Base-by-base conservation (phyloP, 2,329 filamentous ascomycete species). In the Parastagonospora nodorum region DNA sequence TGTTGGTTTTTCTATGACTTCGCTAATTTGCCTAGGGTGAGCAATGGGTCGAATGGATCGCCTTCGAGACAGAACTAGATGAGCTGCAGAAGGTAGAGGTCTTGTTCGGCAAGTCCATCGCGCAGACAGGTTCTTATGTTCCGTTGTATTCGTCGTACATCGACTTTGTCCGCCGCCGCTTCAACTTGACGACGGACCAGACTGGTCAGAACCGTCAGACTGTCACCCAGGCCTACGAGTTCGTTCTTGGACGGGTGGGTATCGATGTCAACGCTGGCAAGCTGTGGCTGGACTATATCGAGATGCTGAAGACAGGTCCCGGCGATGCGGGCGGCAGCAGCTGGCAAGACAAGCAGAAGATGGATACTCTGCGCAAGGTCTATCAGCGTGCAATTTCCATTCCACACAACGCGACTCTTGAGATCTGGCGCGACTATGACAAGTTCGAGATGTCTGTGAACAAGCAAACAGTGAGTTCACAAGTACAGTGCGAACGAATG, bases 341-440 rank as follows among this genome's bases (percentile, higher is more conserved):
- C 51, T 99, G 94, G 95, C 92, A 97, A 74, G 94, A 97, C 69
- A 89, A 93, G 75, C 94, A 97, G 71, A 99, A 99, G 80, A 96
- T 96, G 88, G 94, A 99, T 65, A 81, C 89, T 61, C 77, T 99
- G 44, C 88, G 94, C 52, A 96, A 95, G 71, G 89, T 90, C 0
- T 99, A 97, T 71, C 92, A 97, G 66, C 88, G 88, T 45, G 93
- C 93, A 11, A 90, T 97, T 50, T 87, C 85, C 59, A 85, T 97
- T 33, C 95, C 95, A 4, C 96, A 91, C 57, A 85, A 88, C 47
- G 88, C 88, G 29, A 85, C 96, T 42, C 90, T 93, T 66, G 84
- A 83, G 45, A 78, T 99, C 11, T 99, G 94, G 95, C 96, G 95
- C 72, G 93, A 99, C 68, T 99, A 99, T 68, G 92, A 97, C 71